Percentiles rank a stretch among this genome's conserved stretches.
phyloP scores from a whole-genome alignment of 345 rosid genomes.

The Kandelia obovata region DNA sequence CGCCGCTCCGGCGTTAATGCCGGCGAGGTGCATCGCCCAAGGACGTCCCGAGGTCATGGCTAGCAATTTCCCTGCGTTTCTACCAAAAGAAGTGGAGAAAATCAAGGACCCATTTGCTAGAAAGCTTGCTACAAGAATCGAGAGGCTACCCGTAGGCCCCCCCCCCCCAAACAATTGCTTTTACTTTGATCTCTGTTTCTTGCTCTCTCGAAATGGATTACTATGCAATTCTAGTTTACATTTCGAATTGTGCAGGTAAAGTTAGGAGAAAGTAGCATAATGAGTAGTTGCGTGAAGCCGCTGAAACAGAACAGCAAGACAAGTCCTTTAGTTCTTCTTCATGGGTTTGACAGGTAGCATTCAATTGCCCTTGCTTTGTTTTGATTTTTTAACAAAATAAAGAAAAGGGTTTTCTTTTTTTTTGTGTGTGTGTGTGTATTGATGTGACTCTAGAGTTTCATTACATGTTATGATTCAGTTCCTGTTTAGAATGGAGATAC shows the following conservation, averaged over 20 bases:
- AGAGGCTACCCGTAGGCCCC: slow-evolving; percentile 51
- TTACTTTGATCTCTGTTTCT: neutral
- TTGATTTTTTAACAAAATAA: neutral
- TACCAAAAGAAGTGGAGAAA: slow-evolving; percentile 52
- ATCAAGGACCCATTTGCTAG: slow-evolving; percentile 54
- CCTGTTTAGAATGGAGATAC: slow-evolving; percentile 97
- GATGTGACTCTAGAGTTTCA: slow-evolving; percentile 21
- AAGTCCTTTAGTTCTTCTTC: slow-evolving; percentile 77
- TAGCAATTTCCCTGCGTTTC: slow-evolving; percentile 49
- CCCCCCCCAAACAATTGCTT: neutral
- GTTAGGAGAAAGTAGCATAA: slow-evolving; percentile 42
- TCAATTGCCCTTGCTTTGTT: too few species aligned
- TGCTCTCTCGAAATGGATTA: neutral
- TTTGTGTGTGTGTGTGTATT: neutral
- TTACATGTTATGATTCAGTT: slow-evolving; percentile 48
- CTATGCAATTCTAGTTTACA: neutral
- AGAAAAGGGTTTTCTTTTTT: neutral
- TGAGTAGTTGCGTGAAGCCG: slow-evolving; percentile 88
- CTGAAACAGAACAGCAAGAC: slow-evolving; percentile 34
- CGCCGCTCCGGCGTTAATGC: slow-evolving; percentile 6
- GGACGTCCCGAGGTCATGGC: slow-evolving; percentile 17
- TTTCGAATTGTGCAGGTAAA: slow-evolving; percentile 43
- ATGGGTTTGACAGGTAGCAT: slow-evolving; percentile 83
- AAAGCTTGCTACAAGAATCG: slow-evolving; percentile 55
- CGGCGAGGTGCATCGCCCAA: slow-evolving; percentile 1